These are phyloP conservation scores for Macroventuria anomochaeta DNA, from an alignment of 2,329 filamentous ascomycete species.

Conservation along the genomic window DNA sequence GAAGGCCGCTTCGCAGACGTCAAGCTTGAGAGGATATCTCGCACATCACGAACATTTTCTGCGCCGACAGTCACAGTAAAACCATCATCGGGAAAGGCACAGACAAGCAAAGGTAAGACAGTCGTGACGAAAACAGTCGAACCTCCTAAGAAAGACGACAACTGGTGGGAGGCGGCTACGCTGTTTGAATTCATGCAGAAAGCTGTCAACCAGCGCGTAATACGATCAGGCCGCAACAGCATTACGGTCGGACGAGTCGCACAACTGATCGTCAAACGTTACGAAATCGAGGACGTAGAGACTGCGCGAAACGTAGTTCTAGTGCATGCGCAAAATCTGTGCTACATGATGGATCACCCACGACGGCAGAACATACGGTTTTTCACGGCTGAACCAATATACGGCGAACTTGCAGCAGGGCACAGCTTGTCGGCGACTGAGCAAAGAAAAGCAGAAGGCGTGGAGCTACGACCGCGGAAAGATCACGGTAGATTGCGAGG, in stretches of 20 bases:
- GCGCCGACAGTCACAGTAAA: constrained; percentile 5
- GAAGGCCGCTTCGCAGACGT: constrained; percentile 36
- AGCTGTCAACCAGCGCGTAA: constrained; percentile 41
- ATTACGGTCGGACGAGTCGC: constrained; percentile 45
- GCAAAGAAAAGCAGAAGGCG: constrained; percentile 38
- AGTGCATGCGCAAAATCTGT: constrained; percentile 47
- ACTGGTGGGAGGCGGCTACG: constrained; percentile 49
- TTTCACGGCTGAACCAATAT: constrained; percentile 43
- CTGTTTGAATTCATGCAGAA: constrained; percentile 52
- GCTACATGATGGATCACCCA: constrained; percentile 49
- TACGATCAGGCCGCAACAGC: constrained; percentile 39
- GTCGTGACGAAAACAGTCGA: constrained; percentile 16
- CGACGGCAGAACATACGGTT: constrained; percentile 38
- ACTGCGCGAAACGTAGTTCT: constrained; percentile 43
- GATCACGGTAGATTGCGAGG: constrained; percentile 33
- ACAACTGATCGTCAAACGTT: constrained; percentile 43
- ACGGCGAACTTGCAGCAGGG: constrained; percentile 36
- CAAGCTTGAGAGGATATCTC: constrained; percentile 18
- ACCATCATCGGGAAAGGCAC: constrained; percentile 8
- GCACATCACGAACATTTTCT: constrained; percentile 19
- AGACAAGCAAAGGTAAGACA: constrained; percentile 13
- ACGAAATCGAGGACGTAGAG: constrained; percentile 45
- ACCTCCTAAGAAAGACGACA: constrained; percentile 47
- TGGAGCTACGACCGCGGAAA: constrained; percentile 41
- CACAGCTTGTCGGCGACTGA: constrained; percentile 40